Evolutionary conservation across 768 basidiomycete genomes (phyloP), one percentile per base, ranked within the genome.

Genomic region (Cyclocybe cylindracea): DNA sequence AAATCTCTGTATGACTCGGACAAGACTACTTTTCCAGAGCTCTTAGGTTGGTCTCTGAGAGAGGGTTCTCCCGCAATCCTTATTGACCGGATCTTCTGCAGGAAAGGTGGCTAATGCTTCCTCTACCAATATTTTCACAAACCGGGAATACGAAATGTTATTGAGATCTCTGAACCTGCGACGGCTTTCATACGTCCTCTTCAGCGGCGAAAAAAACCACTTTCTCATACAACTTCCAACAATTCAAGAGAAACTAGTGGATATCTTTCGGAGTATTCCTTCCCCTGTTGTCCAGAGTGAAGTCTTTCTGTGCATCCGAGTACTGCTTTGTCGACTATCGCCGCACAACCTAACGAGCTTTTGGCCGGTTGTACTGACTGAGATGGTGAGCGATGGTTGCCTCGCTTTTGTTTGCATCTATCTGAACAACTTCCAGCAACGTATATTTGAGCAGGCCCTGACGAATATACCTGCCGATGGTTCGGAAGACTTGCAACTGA

Each of bases 231-330:
- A 94, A 54, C 76, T 99, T 33, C 97, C 97, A 11, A 82, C 83
- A 29, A 91, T 99, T n/a, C 94, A 98, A 67, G 97, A 98, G 71
- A 97, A 91, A 70, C 77, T 99, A 10, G 97, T 97, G 8, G 97
- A 99, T 56, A 86, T 94, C 2, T 72, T 98, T 42, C 84, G 91
- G 33, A 90, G 84, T 58, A 82, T 85, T 11, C 75, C 89, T 1
- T 84, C 91, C 3, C 86, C 94, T 1, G 77, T 89, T 43, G 94
- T 99, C 0, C 91, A 94, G 64, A 88, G 89, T 61, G 96, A 99
- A 69, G 94, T 95, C 7, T 99, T 94, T 67, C 78, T 98, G 10
- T 98, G 94, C 62, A 83, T 98, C 44, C 80, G 97, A 9, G 89
- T 98, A 2, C 70, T 98, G 14, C 78, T 98, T 40, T 98, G 93